phyloP scores from a whole-genome alignment of 345 rosid species.

The Heritiera fomes region DNA sequence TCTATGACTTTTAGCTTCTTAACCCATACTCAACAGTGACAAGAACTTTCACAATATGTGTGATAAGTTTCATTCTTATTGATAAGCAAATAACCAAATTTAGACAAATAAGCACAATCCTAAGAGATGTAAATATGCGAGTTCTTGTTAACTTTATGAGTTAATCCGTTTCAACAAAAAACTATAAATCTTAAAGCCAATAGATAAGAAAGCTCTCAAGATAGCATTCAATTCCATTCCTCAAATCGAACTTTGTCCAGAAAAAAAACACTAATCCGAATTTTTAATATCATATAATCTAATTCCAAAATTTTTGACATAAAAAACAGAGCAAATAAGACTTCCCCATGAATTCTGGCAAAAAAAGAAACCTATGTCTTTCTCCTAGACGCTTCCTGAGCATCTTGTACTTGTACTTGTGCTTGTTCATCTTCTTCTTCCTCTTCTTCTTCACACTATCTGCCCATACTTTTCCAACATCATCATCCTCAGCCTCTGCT shows the following conservation, averaged over 20 bases:
- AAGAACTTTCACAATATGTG: background rate
- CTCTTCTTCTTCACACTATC: no score
- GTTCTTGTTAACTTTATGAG: background rate
- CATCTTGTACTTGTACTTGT: no score
- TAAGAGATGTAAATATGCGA: background rate
- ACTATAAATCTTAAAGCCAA: background rate
- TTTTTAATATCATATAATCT: background rate
- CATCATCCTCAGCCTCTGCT: no score
- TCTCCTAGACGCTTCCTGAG: no score
- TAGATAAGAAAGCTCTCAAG: background rate
- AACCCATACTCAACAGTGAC: background rate
- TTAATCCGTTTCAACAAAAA: background rate
- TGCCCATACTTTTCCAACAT: no score
- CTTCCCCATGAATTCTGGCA: no score
- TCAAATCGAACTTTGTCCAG: no score
- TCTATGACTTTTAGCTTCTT: background rate
- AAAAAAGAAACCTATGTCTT: no score
- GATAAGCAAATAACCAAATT: background rate
- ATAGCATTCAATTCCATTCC: background rate
- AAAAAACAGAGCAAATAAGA: background rate
- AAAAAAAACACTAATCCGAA: background rate
- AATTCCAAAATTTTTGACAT: slow-evolving; percentile 1
- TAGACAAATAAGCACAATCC: background rate
- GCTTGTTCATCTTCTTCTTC: no score
- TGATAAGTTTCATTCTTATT: background rate